phyloP scores from a whole-genome alignment of 331 rosid genomes.

The Saraca asoca region DNA sequence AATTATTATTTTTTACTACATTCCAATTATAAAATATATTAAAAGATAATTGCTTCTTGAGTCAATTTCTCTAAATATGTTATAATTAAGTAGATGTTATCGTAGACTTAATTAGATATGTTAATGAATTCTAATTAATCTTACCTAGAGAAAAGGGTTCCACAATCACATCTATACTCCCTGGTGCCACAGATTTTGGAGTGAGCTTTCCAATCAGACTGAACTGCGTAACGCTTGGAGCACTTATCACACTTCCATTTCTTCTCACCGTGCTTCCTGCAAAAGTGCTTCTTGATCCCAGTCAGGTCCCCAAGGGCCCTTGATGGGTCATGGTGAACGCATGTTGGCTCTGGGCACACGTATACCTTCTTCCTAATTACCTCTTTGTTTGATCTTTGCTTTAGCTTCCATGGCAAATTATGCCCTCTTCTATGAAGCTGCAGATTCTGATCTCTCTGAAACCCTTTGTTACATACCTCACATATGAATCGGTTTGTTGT shows the following conservation, averaged over 20 bases:
- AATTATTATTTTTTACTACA: too few species aligned
- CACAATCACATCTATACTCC: conserved; percentile 89
- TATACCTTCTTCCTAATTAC: too few species aligned
- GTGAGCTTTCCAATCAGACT: conserved; percentile 95
- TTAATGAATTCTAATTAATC: too few species aligned
- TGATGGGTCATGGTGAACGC: conserved; percentile 84
- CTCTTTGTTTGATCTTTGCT: too few species aligned
- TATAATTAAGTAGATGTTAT: too few species aligned
- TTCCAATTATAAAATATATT: too few species aligned
- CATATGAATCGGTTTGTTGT: conserved; percentile 66
- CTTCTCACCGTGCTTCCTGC: conserved; percentile 20
- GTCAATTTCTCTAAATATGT: too few species aligned
- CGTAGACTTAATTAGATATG: too few species aligned
- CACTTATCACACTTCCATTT: conserved; percentile 92
- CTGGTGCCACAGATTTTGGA: conserved; percentile 88
- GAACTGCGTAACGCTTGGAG: conserved; percentile 86
- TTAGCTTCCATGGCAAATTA: conserved; percentile 73
- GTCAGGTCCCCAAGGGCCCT: conserved; percentile 93
- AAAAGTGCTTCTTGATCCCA: conserved; percentile 86
- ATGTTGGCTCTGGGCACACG: conserved; percentile 70
- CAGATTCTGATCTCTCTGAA: conserved; percentile 87
- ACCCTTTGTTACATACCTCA: conserved; percentile 57
- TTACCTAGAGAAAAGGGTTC: conserved; percentile 87
- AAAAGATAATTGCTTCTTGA: too few species aligned
- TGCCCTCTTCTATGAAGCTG: conserved; percentile 93